Conservation (phyloP, 2,329 filamentous ascomycete species). For the Ophiostoma himal-ulmi region DNA sequence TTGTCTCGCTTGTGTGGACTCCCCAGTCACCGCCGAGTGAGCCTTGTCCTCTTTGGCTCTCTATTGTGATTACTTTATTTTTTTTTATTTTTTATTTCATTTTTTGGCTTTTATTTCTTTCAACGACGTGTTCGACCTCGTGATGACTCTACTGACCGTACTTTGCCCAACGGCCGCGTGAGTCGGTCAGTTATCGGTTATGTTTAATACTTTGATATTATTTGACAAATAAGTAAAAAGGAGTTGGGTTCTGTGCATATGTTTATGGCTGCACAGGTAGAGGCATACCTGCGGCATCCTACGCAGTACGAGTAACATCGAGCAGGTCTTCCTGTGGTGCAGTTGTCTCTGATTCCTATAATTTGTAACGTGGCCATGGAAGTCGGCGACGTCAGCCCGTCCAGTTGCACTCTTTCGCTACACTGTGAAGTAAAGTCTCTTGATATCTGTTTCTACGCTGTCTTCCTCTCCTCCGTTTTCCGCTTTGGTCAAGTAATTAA, state of each 20-base stretch:
- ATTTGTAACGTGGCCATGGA: slow-evolving; percentile 2
- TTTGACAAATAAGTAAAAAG: neutral
- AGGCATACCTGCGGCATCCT: no score
- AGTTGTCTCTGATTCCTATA: neutral
- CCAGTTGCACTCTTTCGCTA: no score
- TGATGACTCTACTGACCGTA: slow-evolving; percentile 2
- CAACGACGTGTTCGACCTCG: neutral
- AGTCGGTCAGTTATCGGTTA: neutral
- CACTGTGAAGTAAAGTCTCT: no score
- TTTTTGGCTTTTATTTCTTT: no score
- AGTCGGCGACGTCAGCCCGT: neutral
- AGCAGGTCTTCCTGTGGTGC: neutral
- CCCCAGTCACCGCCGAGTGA: neutral
- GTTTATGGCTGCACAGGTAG: neutral
- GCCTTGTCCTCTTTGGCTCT: neutral
- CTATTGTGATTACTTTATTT: no score
- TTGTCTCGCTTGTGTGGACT: slow-evolving; percentile 1
- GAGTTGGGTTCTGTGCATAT: neutral
- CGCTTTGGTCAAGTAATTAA: neutral
- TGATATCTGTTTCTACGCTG: neutral
- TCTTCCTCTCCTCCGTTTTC: neutral
- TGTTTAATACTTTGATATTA: no score
- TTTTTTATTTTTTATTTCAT: no score
- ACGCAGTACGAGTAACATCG: neutral
- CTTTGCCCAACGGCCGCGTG: neutral